Evolutionary conservation across 306 rosid genomes (phyloP).

Genomic region (Corylus avellana): DNA sequence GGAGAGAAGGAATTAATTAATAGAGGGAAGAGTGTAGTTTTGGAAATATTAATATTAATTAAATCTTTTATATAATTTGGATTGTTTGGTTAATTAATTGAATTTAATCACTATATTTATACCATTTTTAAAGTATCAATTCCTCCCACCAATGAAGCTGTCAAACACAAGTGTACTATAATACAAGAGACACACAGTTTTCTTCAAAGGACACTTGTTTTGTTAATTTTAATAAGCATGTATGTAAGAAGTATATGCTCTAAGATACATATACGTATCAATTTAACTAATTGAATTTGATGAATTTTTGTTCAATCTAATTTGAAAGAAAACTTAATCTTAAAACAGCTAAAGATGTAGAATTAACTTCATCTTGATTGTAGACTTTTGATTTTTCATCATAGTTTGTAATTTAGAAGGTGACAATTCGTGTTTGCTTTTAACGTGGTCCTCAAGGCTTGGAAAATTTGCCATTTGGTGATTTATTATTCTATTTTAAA

Average conservation of each 20-base stretch:
- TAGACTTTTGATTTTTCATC: not conserved
- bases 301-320: too few species aligned
- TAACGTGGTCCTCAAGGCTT: not conserved
- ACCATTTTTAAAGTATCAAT: not conserved
- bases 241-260: too few species aligned
- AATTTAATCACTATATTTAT: not conserved
- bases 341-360: too few species aligned
- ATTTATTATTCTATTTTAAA: not conserved
- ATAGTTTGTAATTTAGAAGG: not conserved
- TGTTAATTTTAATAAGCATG: too few species aligned
- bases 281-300: too few species aligned
- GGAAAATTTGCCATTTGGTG: not conserved
- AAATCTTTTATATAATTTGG: not conserved
- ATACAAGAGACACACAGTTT: not conserved
- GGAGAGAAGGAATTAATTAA: not conserved
- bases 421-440: too few species aligned
- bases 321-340: too few species aligned
- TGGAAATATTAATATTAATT: not conserved
- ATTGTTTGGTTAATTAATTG: not conserved
- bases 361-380: too few species aligned
- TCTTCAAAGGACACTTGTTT: too few species aligned
- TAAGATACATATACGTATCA: too few species aligned
- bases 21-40: not conserved
- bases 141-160: not conserved
- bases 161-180: not conserved